Base-by-base conservation (phyloP, 495 filamentous ascomycete genomes). In the Penicillium flavigenum region DNA sequence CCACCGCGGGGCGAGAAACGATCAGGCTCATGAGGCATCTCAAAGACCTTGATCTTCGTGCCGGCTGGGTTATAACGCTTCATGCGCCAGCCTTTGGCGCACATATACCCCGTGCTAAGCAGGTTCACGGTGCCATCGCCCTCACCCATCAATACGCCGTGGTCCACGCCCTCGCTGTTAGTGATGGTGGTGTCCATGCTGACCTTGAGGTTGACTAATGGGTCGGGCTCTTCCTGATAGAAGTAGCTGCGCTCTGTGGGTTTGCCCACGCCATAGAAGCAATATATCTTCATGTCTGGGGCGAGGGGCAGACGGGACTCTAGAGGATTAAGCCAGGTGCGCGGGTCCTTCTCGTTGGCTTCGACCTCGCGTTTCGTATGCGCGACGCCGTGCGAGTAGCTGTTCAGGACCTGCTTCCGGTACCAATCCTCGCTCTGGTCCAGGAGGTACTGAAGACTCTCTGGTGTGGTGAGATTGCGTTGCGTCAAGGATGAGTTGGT, bases 21-120 rank as follows among this genome's bases (percentile, higher is more conserved):
- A 56, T 96, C 92, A 0, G 94, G 94, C 68, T 98, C 92, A 67
- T 98, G 95, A 3, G 86, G 89, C 93, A 98, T 98, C 74, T 98
- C 94, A 61, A 85, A 91, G 4, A 91, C 87, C 54, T 87, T 93
- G 66, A 98, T 78, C 63, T 90, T 81, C 4, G 86, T 79, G 0
- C 86, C 85, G 0, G 91, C 88, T 1, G 94, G 94, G 68, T 98
- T 98, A 64, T 93, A 98, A 19, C 94, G 83, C 66, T 90, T 91
- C 63, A 98, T 89, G 38, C 68, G 66, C 94, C 94, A 98, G 24
- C 94, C 94, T 65, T 88, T 89, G 60, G 89, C 85, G 72, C 94
- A 98, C 94, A 98, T 98, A 67, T 97, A 98, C 3, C 91, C 94
- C 4, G 83, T 85, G 61, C 88, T 92, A 45, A 98, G 73, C 7